Percentiles rank a stretch among this genome's conserved stretches.
Evolutionary conservation across 495 filamentous ascomycete species (phyloP).

Genomic region (Neurospora hispaniola): DNA sequence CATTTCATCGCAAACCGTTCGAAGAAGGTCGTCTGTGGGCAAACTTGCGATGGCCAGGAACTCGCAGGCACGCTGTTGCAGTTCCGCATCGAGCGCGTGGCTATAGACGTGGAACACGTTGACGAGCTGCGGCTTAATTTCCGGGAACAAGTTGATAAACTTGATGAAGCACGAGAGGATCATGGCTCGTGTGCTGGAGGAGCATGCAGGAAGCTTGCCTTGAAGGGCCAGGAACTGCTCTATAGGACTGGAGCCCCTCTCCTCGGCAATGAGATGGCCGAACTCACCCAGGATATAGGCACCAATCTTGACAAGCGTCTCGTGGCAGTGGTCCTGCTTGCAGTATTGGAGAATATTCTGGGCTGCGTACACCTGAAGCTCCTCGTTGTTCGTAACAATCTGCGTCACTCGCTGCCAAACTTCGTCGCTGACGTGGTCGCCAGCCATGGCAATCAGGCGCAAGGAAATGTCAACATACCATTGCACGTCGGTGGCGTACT

Average conservation of each 20-base stretch:
- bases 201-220: conserved; percentile 79
- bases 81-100: conserved; percentile 86
- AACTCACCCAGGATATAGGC: conserved; percentile 95
- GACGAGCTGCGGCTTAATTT: conserved; percentile 92
- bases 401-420: conserved; percentile 99
- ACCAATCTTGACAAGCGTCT: conserved; percentile 94
- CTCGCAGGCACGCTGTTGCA: conserved; percentile 95
- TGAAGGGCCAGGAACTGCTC: conserved; percentile 95
- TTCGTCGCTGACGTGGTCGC: conserved; percentile 97
- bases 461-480: conserved; percentile 99
- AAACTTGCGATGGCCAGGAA: conserved; percentile 81
- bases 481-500: conserved; percentile 94
- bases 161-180: conserved; percentile 93
- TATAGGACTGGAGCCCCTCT: conserved; percentile 84
- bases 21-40: conserved; percentile 81
- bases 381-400: conserved; percentile 99
- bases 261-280: conserved; percentile 96
- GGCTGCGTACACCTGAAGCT: conserved; percentile 91
- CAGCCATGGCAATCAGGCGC: conserved; percentile 88
- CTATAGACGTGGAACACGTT: conserved; percentile 87
- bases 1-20: conserved; percentile 98
- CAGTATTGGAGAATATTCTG: conserved; percentile 83
- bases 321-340: conserved; percentile 86
- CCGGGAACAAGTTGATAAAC: conserved; percentile 96
- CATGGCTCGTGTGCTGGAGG: conserved; percentile 82